Percentiles rank a stretch among this genome's conserved stretches.
phyloP scores from a whole-genome alignment of 495 filamentous ascomycete species.

The Jackrogersella multiformis region DNA sequence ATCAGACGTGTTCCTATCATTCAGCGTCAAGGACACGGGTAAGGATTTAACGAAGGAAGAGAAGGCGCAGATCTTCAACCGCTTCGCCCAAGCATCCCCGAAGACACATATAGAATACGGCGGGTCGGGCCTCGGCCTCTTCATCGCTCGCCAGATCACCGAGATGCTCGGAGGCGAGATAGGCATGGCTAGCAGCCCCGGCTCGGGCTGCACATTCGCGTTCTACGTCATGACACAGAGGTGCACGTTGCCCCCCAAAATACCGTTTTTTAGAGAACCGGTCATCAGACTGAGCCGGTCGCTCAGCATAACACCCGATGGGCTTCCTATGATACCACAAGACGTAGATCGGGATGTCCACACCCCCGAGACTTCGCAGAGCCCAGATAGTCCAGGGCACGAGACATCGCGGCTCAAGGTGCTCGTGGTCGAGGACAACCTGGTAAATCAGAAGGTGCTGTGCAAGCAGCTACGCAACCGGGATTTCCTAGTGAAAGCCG shows the following conservation, averaged over 20 bases:
- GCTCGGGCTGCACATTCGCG: conserved; percentile 77
- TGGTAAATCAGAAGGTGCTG: conserved; percentile 77
- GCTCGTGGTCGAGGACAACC: conserved; percentile 79
- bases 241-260: neutral
- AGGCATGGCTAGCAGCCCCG: conserved; percentile 71
- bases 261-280: conserved; percentile 1
- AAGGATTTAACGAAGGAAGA: conserved; percentile 73
- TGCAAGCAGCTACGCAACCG: conserved; percentile 68
- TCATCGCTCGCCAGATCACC: conserved; percentile 75
- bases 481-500: conserved; percentile 72
- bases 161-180: conserved; percentile 82
- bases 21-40: conserved; percentile 78
- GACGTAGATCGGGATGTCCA: conserved; percentile 9
- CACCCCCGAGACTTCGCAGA: neutral
- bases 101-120: conserved; percentile 79
- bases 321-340: conserved; percentile 4
- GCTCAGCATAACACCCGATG: conserved; percentile 43
- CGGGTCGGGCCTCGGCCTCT: conserved; percentile 79
- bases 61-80: conserved; percentile 74
- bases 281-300: conserved; percentile 26
- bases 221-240: conserved; percentile 74
- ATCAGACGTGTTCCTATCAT: conserved; percentile 64
- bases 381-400: neutral
- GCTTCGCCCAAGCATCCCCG: conserved; percentile 79
- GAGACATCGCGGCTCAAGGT: conserved; percentile 48